Evolutionary conservation across 2,329 filamentous ascomycete genomes (phyloP), one percentile per base, ranked within the genome.

Genomic region (Ophiostoma angusticollis): DNA sequence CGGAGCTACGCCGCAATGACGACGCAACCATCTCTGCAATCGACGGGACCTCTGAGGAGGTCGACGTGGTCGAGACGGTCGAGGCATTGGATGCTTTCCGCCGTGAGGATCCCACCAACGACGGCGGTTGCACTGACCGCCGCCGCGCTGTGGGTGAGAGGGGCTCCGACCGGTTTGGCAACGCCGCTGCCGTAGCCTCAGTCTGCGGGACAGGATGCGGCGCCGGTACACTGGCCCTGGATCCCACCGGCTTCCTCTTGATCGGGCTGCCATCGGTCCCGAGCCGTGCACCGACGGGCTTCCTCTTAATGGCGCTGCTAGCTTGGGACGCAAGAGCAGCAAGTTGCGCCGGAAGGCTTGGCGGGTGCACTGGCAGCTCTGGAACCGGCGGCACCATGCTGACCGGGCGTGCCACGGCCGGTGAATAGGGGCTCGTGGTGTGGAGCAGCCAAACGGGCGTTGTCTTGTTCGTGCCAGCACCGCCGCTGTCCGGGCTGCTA

Each of bases 171-270:
- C n/a, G n/a, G n/a, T n/a, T n/a, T n/a, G n/a, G n/a, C n/a, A n/a
- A n/a, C n/a, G n/a, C n/a, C n/a, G n/a, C n/a, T n/a, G n/a, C n/a
- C n/a, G n/a, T n/a, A n/a, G n/a, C n/a, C n/a, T n/a, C n/a, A n/a
- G n/a, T n/a, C n/a, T n/a, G n/a, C n/a, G n/a, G n/a, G n/a, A n/a
- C n/a, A n/a, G n/a, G n/a, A n/a, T n/a, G n/a, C n/a, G n/a, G n/a
- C n/a, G n/a, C n/a, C n/a, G n/a, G n/a, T n/a, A n/a, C n/a, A n/a
- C n/a, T n/a, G n/a, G n/a, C n/a, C n/a, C n/a, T n/a, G n/a, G n/a
- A n/a, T n/a, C n/a, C n/a, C 21, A 40, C 32, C 3, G 38, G 38
- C 38, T 40, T 40, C 28, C 38, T 25, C 38, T 40, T 35, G 16
- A 40, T 35, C 16, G 31, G 28, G 5, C 3, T 17, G 4, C 4